These are phyloP conservation scores for Senecio squalidus DNA, from an alignment of 140 eudicot genomes.

Conservation along the genomic window DNA sequence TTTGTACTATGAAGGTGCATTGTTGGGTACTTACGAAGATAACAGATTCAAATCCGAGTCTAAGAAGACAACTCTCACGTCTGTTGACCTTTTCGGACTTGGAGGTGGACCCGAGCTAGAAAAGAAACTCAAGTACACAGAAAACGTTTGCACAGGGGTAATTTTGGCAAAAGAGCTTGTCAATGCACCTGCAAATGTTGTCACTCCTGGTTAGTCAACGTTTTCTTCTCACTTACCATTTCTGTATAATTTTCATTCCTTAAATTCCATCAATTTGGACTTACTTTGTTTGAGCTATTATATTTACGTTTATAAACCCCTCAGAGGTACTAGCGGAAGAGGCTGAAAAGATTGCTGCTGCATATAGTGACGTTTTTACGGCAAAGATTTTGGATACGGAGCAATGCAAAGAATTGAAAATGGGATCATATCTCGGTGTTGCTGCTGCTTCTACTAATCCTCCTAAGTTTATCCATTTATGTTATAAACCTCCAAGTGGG, in stretches of 20 bases:
- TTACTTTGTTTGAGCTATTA: not conserved
- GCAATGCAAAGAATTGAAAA: slow-evolving; percentile 89
- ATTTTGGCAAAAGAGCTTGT: slow-evolving; percentile 89
- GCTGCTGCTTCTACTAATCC: slow-evolving; percentile 94
- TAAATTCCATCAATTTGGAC: slow-evolving; percentile 1
- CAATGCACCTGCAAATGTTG: slow-evolving; percentile 96
- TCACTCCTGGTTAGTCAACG: slow-evolving; percentile 78
- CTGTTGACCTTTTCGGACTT: slow-evolving; percentile 84
- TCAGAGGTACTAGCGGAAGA: slow-evolving; percentile 83
- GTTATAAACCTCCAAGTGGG: slow-evolving; percentile 82
- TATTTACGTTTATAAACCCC: slow-evolving; percentile 13
- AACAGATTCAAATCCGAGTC: slow-evolving; percentile 77
- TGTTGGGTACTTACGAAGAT: slow-evolving; percentile 78
- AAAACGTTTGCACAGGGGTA: slow-evolving; percentile 68
- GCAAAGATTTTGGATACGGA: slow-evolving; percentile 71
- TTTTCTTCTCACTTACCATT: not conserved
- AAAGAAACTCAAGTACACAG: slow-evolving; percentile 71
- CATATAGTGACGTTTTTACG: slow-evolving; percentile 64
- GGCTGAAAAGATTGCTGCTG: slow-evolving; percentile 71
- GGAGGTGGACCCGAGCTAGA: slow-evolving; percentile 87
- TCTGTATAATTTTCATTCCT: not conserved
- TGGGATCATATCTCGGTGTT: slow-evolving; percentile 96
- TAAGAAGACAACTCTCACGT: slow-evolving; percentile 59
- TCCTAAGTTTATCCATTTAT: slow-evolving; percentile 82
- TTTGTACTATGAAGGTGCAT: slow-evolving; percentile 41